Conservation (phyloP, 257 asterid genomes). For the Catharanthus roseus region DNA sequence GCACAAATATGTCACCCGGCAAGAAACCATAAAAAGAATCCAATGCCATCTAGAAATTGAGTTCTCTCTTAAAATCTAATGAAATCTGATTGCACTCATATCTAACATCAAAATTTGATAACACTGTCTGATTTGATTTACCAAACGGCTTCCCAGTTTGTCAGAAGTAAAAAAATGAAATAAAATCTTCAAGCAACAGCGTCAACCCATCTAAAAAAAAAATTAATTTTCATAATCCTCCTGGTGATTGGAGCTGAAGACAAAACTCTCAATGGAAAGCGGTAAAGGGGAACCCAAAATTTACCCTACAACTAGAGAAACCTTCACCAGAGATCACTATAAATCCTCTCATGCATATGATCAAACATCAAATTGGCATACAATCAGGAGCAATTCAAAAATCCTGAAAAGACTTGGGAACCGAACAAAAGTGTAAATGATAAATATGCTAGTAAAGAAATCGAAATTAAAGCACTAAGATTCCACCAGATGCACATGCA, state of each 20-base stretch:
- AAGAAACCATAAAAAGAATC: background rate
- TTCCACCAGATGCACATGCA: conserved; percentile 7
- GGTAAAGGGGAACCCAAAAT: background rate
- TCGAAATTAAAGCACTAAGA: background rate
- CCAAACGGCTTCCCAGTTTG: background rate
- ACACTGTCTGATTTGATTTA: background rate
- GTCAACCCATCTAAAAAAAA: background rate
- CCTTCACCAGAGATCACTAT: conserved; percentile 10
- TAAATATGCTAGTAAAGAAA: background rate
- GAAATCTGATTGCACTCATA: background rate
- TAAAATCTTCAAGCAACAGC: background rate
- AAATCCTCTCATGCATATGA: background rate
- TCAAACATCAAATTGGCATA: background rate
- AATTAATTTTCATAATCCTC: background rate
- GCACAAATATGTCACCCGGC: no score
- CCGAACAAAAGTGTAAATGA: background rate
- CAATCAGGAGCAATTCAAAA: background rate
- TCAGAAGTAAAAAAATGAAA: background rate
- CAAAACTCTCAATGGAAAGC: background rate
- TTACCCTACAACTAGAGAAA: background rate
- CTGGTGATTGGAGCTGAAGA: background rate
- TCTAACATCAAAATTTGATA: background rate
- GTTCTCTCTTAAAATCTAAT: background rate
- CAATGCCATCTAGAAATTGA: background rate
- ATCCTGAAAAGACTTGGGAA: background rate